These are phyloP conservation scores for Pichia sp. DNA, from an alignment of 1,139 yeast species.

Conservation along the genomic window DNA sequence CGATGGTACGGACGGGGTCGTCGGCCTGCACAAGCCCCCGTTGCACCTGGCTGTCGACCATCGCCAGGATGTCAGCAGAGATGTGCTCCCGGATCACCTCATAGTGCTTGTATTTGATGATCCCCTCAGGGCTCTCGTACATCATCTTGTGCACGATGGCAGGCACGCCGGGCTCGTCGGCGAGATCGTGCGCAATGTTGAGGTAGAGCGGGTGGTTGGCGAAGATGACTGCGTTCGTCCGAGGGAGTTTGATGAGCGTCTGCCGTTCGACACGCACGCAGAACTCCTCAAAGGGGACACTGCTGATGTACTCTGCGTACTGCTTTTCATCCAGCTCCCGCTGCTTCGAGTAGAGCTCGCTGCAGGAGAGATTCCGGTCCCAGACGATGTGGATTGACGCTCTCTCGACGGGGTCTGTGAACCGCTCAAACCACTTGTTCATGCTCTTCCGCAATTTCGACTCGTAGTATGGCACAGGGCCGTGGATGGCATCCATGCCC, in stretches of 20 bases:
- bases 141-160: conserved; percentile 53
- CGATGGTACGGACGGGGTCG: conserved; percentile 40
- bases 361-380: conserved; percentile 46
- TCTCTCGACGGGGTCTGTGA: conserved; percentile 47
- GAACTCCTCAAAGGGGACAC: conserved; percentile 42
- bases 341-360: conserved; percentile 38
- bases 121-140: conserved; percentile 58
- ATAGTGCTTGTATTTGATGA: conserved; percentile 57
- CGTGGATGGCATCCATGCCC: conserved; percentile 44
- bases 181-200: conserved; percentile 55
- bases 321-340: conserved; percentile 28
- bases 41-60: conserved; percentile 55
- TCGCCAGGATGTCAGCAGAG: conserved; percentile 46
- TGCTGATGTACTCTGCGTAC: conserved; percentile 21
- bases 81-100: conserved; percentile 52
- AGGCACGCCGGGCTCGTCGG: conserved; percentile 66
- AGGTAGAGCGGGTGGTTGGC: conserved; percentile 63
- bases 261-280: conserved; percentile 59
- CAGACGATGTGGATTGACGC: conserved; percentile 53
- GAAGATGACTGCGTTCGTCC: conserved; percentile 47
- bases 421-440: conserved; percentile 50
- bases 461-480: conserved; percentile 48
- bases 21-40: conserved; percentile 41
- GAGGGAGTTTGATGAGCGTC: conserved; percentile 46
- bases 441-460: conserved; percentile 46